Conservation (phyloP, 225 moss, liverwort and hornwort genomes). For the Bryum argenteum region DNA sequence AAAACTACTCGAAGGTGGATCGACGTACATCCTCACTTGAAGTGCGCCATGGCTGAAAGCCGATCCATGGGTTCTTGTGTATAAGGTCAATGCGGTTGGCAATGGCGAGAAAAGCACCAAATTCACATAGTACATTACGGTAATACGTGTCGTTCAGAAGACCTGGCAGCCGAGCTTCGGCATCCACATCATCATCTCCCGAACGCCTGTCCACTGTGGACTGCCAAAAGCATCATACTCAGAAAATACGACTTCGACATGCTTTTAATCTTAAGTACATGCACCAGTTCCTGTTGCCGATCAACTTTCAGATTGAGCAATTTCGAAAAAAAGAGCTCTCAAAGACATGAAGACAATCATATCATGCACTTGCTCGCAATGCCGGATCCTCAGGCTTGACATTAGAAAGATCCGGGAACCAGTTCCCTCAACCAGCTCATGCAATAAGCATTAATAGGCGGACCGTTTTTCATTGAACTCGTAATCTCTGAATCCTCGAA, state of each 20-base stretch:
- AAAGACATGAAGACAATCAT: not conserved
- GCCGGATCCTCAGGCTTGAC: not conserved
- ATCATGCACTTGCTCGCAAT: not conserved
- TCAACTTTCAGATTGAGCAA: not conserved
- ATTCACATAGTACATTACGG: constrained; percentile 77
- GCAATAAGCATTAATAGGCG: not conserved
- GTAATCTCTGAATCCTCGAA: constrained; percentile 1
- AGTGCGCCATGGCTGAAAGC: constrained; percentile 95
- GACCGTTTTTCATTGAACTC: not conserved
- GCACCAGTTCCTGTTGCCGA: not conserved
- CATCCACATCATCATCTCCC: constrained; percentile 86
- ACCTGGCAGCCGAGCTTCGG: constrained; percentile 69
- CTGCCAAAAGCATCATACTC: constrained; percentile 45
- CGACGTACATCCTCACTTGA: constrained; percentile 64
- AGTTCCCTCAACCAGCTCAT: constrained; percentile 11
- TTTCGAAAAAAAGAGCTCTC: not conserved
- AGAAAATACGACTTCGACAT: constrained; percentile 8
- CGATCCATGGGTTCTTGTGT: constrained; percentile 91
- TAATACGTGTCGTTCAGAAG: constrained; percentile 82
- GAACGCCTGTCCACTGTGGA: constrained; percentile 67
- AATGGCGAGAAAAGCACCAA: constrained; percentile 76
- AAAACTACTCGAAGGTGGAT: constrained; percentile 7
- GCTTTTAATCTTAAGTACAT: constrained; percentile 3
- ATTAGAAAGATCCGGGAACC: constrained; percentile 8
- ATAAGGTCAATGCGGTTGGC: constrained; percentile 83